A percentile compares a stretch with the other conserved stretches of the same genome.
Conservation (phyloP, 352 stramenopile genomes). For the Pythium phragmiticola region DNA sequence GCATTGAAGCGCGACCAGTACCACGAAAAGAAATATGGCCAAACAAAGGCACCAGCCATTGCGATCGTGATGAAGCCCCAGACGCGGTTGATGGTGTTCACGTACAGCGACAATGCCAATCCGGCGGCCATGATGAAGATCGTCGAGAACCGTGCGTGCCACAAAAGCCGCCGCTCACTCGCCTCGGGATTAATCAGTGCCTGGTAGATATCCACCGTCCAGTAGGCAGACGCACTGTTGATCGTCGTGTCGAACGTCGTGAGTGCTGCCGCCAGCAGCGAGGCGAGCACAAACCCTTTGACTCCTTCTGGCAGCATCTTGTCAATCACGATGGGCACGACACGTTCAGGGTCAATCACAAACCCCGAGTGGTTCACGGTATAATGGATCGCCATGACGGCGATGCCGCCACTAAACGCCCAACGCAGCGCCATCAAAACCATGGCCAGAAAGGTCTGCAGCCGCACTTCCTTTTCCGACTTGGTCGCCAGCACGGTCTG, state of each 20-base stretch:
- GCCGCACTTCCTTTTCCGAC: constrained; percentile 74
- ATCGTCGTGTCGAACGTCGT: constrained; percentile 83
- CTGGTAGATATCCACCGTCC: constrained; percentile 83
- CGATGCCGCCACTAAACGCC: constrained; percentile 74
- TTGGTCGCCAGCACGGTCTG: constrained; percentile 79
- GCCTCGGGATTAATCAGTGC: constrained; percentile 60
- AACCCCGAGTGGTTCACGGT: constrained; percentile 40
- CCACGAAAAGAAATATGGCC: constrained; percentile 80
- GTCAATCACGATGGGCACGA: constrained; percentile 73
- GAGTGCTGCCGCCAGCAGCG: constrained; percentile 64
- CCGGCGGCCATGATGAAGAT: constrained; percentile 58
- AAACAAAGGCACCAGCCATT: constrained; percentile 62
- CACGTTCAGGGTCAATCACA: constrained; percentile 66
- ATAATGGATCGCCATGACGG: constrained; percentile 71
- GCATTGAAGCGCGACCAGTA: constrained; percentile 82
- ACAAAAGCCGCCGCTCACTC: constrained; percentile 54
- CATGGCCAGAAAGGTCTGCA: constrained; percentile 78
- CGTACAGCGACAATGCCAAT: constrained; percentile 59
- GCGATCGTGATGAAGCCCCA: constrained; percentile 84
- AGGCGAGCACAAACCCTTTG: constrained; percentile 71
- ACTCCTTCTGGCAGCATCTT: constrained; percentile 65
- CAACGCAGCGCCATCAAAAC: constrained; percentile 66
- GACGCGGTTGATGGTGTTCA: constrained; percentile 76
- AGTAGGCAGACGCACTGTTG: constrained; percentile 77
- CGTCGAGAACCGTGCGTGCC: constrained; percentile 62